Base-by-base conservation (phyloP, 2,329 filamentous ascomycete species). In the Pseudogymnoascus sp. region DNA sequence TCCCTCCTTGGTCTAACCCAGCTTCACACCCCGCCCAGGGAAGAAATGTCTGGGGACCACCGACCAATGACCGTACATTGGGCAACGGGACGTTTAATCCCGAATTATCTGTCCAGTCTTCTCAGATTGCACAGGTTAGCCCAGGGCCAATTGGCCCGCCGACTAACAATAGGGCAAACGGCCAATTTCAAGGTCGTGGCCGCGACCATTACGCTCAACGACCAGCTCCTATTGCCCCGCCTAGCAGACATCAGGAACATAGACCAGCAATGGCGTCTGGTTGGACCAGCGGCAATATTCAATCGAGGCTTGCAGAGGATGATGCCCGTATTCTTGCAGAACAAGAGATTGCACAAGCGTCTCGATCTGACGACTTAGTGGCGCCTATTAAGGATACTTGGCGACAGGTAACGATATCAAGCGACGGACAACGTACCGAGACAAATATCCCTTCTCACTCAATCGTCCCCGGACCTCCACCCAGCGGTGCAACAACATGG, bases 21-120 rank as follows among this genome's bases (percentile, higher is more conserved):
- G 65, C 65, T 12, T 67, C 67, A 12, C 69, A 75, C 28, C 70
- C 71, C 18, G 70, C 74, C 37, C 80, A 79, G 57, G 73, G 70
- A 11, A 78, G 81, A 57, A 90, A 87, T 69, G 86, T 92, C 16
- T 92, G 89, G 89, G 88, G 86, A 16, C 84, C 87, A 43, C 86
- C 86, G n/a, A 84, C 84, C 60, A 86, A 83, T 67, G 86, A 89
- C 66, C 81, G 86, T 60, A 86, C 84, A 9, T 84, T 92, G 18
- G 89, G 89, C 3, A 92, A 92, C 71, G 89, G 89, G 43, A 90
- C 88, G 0, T 92, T 92, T 68, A 85, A 82, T 61, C 79, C 83
- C 11, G 83, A 85, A 66, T 78, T 87, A 59, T 80, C 79, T 71
- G 41, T 73, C 74, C 16, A 72, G 6, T 69, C 71, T 28, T 69